These are phyloP conservation scores for Verticillium dahliae DNA, from an alignment of 2,329 filamentous ascomycete genomes.

Conservation along the genomic window DNA sequence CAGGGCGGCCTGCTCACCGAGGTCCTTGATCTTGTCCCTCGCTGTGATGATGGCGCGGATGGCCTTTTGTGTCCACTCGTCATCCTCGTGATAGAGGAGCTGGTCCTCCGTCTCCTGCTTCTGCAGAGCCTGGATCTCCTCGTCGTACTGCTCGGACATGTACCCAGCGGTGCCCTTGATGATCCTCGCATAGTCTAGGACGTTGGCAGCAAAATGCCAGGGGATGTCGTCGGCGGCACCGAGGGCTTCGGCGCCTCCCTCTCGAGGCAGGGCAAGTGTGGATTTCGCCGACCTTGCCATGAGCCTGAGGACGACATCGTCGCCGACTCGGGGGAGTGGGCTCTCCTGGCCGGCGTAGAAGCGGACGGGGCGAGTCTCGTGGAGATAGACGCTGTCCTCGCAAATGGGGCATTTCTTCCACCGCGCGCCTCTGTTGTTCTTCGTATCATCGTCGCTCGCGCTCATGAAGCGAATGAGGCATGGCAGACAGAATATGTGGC, in stretches of 20 bases:
- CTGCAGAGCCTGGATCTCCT: constrained; percentile 68
- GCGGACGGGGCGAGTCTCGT: constrained; percentile 80
- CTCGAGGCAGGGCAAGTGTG: constrained; percentile 80
- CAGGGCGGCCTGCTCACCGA: constrained; percentile 21
- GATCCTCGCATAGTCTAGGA: constrained; percentile 87
- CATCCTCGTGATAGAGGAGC: constrained; percentile 82
- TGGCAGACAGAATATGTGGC: constrained; percentile 92
- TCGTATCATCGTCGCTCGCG: constrained; percentile 64
- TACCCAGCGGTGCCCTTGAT: constrained; percentile 93
- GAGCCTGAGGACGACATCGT: constrained; percentile 82
- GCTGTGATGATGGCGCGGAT: constrained; percentile 66
- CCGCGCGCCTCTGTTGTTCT: constrained; percentile 61
- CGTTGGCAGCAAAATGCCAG: constrained; percentile 92
- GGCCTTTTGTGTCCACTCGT: constrained; percentile 86
- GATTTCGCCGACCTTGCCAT: constrained; percentile 75
- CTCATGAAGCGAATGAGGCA: constrained; percentile 96
- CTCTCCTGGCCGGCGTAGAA: constrained; percentile 90
- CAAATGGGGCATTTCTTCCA: constrained; percentile 98
- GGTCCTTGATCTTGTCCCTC: constrained; percentile 62
- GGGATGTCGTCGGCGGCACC: constrained; percentile 71
- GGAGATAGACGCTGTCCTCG: constrained; percentile 87
- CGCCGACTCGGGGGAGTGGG: constrained; percentile 70
- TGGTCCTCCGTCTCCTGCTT: constrained; percentile 84
- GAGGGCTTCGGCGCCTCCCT: constrained; percentile 65
- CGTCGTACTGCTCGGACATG: constrained; percentile 73